phyloP scores from a whole-genome alignment of 2,329 filamentous ascomycete genomes.

The Sporothrix humicola region DNA sequence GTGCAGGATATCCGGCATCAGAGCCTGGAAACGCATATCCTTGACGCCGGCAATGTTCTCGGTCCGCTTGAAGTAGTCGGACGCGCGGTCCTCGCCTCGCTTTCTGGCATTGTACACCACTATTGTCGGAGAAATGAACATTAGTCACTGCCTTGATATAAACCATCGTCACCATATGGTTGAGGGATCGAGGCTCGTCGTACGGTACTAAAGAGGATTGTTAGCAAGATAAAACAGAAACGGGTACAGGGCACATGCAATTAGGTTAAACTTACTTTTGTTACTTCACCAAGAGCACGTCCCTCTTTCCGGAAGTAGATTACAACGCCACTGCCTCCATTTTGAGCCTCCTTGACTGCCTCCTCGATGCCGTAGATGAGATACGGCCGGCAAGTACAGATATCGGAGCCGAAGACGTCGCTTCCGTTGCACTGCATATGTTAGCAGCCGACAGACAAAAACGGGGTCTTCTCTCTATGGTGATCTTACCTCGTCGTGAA shows the following conservation, averaged over 20 bases:
- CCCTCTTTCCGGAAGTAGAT: slow-evolving; percentile 99
- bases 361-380: slow-evolving; percentile 97
- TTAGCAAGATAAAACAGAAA: slow-evolving; percentile 5
- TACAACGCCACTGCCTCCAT: slow-evolving; percentile 89
- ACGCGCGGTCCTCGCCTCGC: slow-evolving; percentile 77
- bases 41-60: slow-evolving; percentile 98
- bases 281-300: slow-evolving; percentile 90
- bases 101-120: slow-evolving; percentile 81
- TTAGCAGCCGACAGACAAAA: neutral
- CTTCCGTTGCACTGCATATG: slow-evolving; percentile 77
- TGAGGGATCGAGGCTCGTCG: neutral
- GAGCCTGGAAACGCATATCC: slow-evolving; percentile 94
- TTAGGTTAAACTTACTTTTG: slow-evolving; percentile 69
- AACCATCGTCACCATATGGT: neutral
- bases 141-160: slow-evolving; percentile 35
- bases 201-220: slow-evolving; percentile 37
- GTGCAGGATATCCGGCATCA: slow-evolving; percentile 97
- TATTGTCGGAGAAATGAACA: slow-evolving; percentile 37
- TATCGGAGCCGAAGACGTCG: slow-evolving; percentile 97
- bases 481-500: slow-evolving; percentile 68
- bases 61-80: slow-evolving; percentile 95
- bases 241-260: neutral
- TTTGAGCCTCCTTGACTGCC: slow-evolving; percentile 95
- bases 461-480: neutral
- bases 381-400: slow-evolving; percentile 95